These are phyloP conservation scores for Phycomyces nitens DNA, from an alignment of 192 early-diverging fungal genomes.

Conservation along the genomic window DNA sequence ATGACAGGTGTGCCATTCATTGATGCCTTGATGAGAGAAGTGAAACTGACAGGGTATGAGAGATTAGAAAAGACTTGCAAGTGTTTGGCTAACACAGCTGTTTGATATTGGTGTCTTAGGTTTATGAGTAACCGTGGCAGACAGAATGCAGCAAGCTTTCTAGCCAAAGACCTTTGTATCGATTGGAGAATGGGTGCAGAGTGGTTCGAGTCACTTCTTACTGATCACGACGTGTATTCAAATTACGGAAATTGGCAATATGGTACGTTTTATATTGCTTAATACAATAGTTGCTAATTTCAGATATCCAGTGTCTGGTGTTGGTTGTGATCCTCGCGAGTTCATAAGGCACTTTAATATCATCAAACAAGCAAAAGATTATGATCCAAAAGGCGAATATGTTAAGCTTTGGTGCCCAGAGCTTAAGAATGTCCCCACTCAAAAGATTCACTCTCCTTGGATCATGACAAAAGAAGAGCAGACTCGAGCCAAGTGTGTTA, in stretches of 20 bases:
- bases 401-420: conserved; percentile 37
- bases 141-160: conserved; percentile 41
- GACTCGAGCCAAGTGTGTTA: conserved; percentile 2
- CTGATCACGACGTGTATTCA: conserved; percentile 41
- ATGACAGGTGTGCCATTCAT: conserved; percentile 40
- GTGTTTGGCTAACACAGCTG: no score
- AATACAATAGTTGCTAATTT: neutral
- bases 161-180: conserved; percentile 32
- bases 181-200: conserved; percentile 40
- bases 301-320: conserved; percentile 28
- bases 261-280: neutral
- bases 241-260: conserved; percentile 50
- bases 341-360: conserved; percentile 34
- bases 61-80: neutral
- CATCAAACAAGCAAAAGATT: conserved; percentile 41
- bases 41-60: conserved; percentile 22
- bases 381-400: conserved; percentile 37
- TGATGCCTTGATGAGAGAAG: conserved; percentile 40
- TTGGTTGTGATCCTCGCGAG: conserved; percentile 39
- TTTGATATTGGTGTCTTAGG: neutral
- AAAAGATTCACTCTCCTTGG: conserved; percentile 6
- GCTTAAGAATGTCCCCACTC: conserved; percentile 11
- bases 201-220: conserved; percentile 32
- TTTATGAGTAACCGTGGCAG: conserved; percentile 37
- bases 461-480: conserved; percentile 9